These are phyloP conservation scores for Aspergillus sp. DNA, from an alignment of 2,329 filamentous ascomycete species.

Conservation along the genomic window DNA sequence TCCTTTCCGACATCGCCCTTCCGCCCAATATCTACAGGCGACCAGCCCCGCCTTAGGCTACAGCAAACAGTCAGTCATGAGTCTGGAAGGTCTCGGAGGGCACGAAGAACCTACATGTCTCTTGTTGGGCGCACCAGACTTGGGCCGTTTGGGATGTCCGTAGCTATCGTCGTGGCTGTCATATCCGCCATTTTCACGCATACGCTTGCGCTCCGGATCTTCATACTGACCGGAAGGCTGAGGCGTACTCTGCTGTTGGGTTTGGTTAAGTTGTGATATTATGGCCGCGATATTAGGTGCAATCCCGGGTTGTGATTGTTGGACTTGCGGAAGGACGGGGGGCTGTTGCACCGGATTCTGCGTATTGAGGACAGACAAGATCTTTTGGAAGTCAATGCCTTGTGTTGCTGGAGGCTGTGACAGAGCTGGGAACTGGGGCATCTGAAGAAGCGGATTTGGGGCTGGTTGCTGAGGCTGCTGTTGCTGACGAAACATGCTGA, in stretches of 20 bases:
- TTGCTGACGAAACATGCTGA: conserved; percentile 39
- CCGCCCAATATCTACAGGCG: conserved; percentile 53
- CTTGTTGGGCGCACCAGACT: conserved; percentile 32
- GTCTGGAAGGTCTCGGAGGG: background rate
- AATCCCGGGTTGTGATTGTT: conserved; percentile 26
- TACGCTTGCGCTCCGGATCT: conserved; percentile 41
- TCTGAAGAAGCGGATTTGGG: conserved; percentile 24
- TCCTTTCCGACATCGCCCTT: conserved; percentile 54
- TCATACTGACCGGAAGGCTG: conserved; percentile 30
- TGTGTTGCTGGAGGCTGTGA: conserved; percentile 23
- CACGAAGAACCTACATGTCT: conserved; percentile 32
- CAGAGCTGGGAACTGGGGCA: conserved; percentile 25
- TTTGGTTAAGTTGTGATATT: conserved; percentile 29
- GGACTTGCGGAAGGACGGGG: conserved; percentile 21
- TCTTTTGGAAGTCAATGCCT: conserved; percentile 36
- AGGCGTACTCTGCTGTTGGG: conserved; percentile 15
- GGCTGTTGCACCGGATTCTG: conserved; percentile 34
- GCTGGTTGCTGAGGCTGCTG: conserved; percentile 16
- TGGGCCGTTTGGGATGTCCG: conserved; percentile 34
- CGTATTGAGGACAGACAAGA: conserved; percentile 38
- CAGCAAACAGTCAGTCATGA: conserved; percentile 12
- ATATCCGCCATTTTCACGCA: conserved; percentile 31
- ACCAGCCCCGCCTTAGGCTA: conserved; percentile 45
- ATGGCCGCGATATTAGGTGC: conserved; percentile 35
- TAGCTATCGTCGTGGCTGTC: conserved; percentile 32